Base-by-base conservation (phyloP, 345 rosid genomes). In the Physaria fendleri region DNA sequence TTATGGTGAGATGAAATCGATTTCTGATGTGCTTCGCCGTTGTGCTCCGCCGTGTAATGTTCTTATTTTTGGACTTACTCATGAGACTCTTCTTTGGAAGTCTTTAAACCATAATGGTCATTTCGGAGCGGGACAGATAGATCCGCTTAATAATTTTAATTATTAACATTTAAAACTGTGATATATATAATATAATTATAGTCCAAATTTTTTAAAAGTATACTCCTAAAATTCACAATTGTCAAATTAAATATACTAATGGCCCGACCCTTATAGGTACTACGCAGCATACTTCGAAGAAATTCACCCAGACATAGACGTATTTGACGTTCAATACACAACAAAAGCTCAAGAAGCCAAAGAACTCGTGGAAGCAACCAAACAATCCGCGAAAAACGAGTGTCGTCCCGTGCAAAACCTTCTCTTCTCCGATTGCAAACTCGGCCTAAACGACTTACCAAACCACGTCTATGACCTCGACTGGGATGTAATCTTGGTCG, bases 1-100 rank as follows among this genome's bases (percentile, higher is more conserved):
- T 0, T 59, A 83, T 57, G 29, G 76, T 1, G 99, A 93, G 71
- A 64, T 88, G 56, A 88, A 93, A 43, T 78, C 82, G 5, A 82
- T 93, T 25, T 84, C 99, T 5, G 97, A 93, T 51, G 85, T 77
- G 6, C 81, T 88, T 13, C 81, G 91, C n/a, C 88, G 86, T 22
- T 86, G 97, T 64, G 65, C 94, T 8, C 71, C 78, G 8, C 98
- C 98, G 0, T 93, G 99, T 52, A 93, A 93, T 54, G 71, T 93
- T 57, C 89, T 93, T 5, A 86, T 93, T 3, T 92, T 92, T 20
- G 98, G 98, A 3, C 76, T 92, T 15, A 88, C 98, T 0, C 93
- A 78, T 62, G 97, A 93, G 57, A 88, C 99, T 66, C 91, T 86
- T 40, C 85, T 93, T 40, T 88, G 99, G 99, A 88, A 86, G 40